A percentile compares a stretch with the other conserved stretches of the same genome.
These are phyloP conservation scores for Musa acuminata DNA, from an alignment of 176 grass and related monocot genomes.

Conservation along the genomic window DNA sequence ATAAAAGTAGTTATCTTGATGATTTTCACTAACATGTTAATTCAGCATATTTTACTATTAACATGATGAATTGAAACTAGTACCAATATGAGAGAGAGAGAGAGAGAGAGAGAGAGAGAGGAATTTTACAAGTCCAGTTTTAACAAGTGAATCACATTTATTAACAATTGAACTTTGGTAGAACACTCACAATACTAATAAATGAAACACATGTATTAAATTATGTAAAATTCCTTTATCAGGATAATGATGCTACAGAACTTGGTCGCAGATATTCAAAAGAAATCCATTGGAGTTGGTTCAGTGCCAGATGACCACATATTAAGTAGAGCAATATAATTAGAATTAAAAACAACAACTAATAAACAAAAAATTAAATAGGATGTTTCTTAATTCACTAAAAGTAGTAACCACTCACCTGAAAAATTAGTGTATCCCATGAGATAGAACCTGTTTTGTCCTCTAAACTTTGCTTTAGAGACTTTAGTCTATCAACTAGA, in stretches of 20 bases:
- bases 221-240: not conserved
- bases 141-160: too few relatives aligned
- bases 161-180: too few relatives aligned
- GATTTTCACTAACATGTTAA: not conserved
- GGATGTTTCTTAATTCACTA: not conserved
- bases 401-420: conserved; percentile 26
- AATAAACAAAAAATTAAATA: not conserved
- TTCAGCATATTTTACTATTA: too few relatives aligned
- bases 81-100: too few relatives aligned
- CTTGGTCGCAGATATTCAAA: not conserved
- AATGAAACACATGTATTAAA: too few relatives aligned
- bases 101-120: too few relatives aligned
- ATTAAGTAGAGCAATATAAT: not conserved
- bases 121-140: too few relatives aligned
- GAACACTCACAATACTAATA: too few relatives aligned
- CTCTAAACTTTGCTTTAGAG: conserved; percentile 66
- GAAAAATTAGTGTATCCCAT: conserved; percentile 60
- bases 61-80: too few relatives aligned
- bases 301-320: not conserved
- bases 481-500: conserved; percentile 60
- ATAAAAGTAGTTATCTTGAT: not conserved
- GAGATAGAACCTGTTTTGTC: conserved; percentile 39
- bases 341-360: not conserved
- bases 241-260: not conserved
- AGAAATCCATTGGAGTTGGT: not conserved